Evolutionary conservation across 116 monocot species (phyloP), one percentile per base, ranked within the genome.

Genomic region (Posidonia oceanica): DNA sequence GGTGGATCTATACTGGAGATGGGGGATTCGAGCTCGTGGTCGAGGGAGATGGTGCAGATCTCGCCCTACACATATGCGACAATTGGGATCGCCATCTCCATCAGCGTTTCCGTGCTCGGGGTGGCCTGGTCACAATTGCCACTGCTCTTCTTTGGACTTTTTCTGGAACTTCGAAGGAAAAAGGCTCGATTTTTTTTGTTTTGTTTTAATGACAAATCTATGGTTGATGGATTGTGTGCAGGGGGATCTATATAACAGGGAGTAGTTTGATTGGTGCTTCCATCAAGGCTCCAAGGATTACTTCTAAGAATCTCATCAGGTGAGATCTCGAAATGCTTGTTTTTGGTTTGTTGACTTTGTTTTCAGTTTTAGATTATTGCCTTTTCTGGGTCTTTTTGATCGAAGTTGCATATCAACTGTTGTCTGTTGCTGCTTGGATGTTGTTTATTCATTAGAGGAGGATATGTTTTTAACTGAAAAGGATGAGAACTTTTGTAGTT

Each of bases 241-340:
- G 97, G 97, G 97, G 97, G 69, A 98, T 98, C 66, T 98, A 83
- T 60, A 92, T 98, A 51, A 98, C 97, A 1, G 97, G 97, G 53
- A 98, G 97, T 67, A 98, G 93, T 70, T 90, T 98, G 81, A 98
- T 98, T 18, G 93, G 97, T 41, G 97, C 97, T 6, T 87, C 97
- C 16, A 90, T 92, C 66, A 97, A 97, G 69, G 97, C 97, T 53
- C 97, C 93, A 14, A 83, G 97, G 68, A 93, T 98, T 72, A 98
- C 97, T 20, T 98, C 97, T 17, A 98, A 97, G 70, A 97, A 97
- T 76, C 87, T 97, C 17, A 92, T 97, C 68, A 97, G 97, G 97
- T 92, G 5, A 56, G 14, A 22, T 21, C 16, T 4, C 29, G 1
- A 16, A 13, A n/a, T n/a, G 4, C 39, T 58, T 39, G n/a, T 7